Conservation (phyloP, 495 filamentous ascomycete species). For the Jackrogersella minutella region DNA sequence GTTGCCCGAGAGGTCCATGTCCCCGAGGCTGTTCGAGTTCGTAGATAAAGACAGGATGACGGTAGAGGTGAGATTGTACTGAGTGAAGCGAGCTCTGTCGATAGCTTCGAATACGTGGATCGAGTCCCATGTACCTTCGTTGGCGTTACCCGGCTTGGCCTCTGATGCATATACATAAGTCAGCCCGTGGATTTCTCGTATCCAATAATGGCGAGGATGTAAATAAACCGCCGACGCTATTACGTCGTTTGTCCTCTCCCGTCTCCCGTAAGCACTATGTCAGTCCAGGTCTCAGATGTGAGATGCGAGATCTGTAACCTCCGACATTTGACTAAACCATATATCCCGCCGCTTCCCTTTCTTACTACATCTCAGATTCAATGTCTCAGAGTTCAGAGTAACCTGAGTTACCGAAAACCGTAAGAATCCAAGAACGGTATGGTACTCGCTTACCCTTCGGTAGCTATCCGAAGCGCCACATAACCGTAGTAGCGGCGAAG, state of each 20-base stretch:
- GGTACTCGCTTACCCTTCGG: neutral
- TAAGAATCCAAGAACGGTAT: slow-evolving; percentile 3
- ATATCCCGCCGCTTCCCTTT: neutral
- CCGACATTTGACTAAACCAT: slow-evolving; percentile 11
- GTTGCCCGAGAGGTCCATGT: slow-evolving; percentile 94
- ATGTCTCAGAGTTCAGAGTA: slow-evolving; percentile 20
- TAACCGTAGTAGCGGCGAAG: neutral
- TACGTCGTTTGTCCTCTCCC: slow-evolving; percentile 38
- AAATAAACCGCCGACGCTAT: slow-evolving; percentile 29
- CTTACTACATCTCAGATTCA: slow-evolving; percentile 17
- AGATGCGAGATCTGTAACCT: slow-evolving; percentile 37
- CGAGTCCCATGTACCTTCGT: slow-evolving; percentile 91
- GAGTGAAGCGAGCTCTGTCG: slow-evolving; percentile 86
- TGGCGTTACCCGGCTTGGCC: slow-evolving; percentile 69
- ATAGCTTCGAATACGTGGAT: slow-evolving; percentile 98
- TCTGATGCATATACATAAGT: slow-evolving; percentile 42
- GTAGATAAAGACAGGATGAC: slow-evolving; percentile 90
- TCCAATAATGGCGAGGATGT: slow-evolving; percentile 9
- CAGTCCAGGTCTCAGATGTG: slow-evolving; percentile 21
- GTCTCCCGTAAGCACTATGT: slow-evolving; percentile 5
- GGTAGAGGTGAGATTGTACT: slow-evolving; percentile 97
- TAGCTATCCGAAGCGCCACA: slow-evolving; percentile 8
- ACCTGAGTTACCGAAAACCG: neutral
- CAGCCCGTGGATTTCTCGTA: slow-evolving; percentile 27
- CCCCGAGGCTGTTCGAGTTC: slow-evolving; percentile 74